phyloP scores from a whole-genome alignment of 768 basidiomycete genomes.

The Tylopilus felleus region DNA sequence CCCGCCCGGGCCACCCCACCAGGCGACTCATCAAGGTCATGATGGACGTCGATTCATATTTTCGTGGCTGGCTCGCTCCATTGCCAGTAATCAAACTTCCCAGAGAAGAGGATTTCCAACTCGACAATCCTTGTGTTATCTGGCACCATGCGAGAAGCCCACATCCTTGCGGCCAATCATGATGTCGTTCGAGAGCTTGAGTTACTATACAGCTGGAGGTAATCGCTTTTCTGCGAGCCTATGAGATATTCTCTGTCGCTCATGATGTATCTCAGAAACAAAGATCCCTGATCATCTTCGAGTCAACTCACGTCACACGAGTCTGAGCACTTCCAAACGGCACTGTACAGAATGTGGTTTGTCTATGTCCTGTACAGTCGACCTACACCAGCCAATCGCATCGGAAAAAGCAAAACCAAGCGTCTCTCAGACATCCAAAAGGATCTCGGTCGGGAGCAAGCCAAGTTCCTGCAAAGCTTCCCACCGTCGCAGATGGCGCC shows the following conservation, averaged over 20 bases:
- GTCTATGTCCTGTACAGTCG: constrained; percentile 14
- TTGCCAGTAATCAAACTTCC: constrained; percentile 9
- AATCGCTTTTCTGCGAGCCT: not conserved
- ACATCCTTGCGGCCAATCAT: constrained; percentile 16
- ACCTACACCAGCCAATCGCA: constrained; percentile 7
- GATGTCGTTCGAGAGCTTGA: constrained; percentile 15
- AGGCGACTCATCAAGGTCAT: constrained; percentile 17
- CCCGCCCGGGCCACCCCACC: not conserved
- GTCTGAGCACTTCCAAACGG: constrained; percentile 30
- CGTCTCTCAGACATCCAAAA: constrained; percentile 1
- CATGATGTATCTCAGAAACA: constrained; percentile 28
- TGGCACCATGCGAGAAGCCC: constrained; percentile 13
- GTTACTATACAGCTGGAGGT: constrained; percentile 21
- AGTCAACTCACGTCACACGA: constrained; percentile 33
- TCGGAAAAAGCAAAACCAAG: constrained; percentile 9
- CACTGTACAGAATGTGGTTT: constrained; percentile 30
- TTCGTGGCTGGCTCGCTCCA: constrained; percentile 17
- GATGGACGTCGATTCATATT: constrained; percentile 11
- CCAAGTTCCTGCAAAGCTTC: constrained; percentile 10
- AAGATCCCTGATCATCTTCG: constrained; percentile 32
- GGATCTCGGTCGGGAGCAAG: constrained; percentile 1
- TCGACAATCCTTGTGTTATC: not conserved
- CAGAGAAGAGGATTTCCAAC: constrained; percentile 8
- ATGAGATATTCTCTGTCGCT: not conserved
- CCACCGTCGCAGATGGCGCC: not conserved